phyloP scores from a whole-genome alignment of 768 basidiomycete species.

The Lyophyllum decastes region DNA sequence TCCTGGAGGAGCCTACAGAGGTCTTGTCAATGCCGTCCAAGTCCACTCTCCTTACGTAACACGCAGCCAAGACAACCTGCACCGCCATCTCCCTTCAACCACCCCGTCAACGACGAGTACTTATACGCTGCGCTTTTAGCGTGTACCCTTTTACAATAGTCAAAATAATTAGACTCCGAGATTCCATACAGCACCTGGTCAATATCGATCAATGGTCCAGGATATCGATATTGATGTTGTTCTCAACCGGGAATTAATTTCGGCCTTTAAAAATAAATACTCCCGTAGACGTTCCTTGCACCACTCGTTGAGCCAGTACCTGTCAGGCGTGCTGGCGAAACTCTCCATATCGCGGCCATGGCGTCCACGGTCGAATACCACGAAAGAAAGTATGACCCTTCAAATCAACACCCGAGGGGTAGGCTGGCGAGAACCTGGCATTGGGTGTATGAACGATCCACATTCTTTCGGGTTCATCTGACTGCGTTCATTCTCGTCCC shows the following conservation, averaged over 20 bases:
- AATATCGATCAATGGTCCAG: too few species aligned
- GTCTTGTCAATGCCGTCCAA: not conserved
- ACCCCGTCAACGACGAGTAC: too few species aligned
- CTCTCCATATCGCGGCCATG: not conserved
- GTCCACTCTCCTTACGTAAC: not conserved
- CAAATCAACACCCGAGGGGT: not conserved
- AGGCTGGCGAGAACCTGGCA: not conserved
- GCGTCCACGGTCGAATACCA: not conserved
- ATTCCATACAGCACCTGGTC: too few species aligned
- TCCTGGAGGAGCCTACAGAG: not conserved
- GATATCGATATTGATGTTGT: too few species aligned
- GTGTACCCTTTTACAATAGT: too few species aligned
- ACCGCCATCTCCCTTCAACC: constrained; percentile 7
- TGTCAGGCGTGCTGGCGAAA: not conserved
- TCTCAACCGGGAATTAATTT: too few species aligned
- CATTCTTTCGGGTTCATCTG: constrained; percentile 57
- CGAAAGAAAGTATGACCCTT: not conserved
- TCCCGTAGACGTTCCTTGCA: not conserved
- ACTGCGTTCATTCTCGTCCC: constrained; percentile 56
- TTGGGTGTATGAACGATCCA: constrained; percentile 28
- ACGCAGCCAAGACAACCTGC: not conserved
- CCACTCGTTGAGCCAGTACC: not conserved
- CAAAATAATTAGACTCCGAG: too few species aligned
- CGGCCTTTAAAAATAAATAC: not conserved
- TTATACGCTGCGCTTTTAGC: too few species aligned